Percentiles rank a stretch among this genome's conserved stretches.
phyloP scores from a whole-genome alignment of 2,329 filamentous ascomycete genomes.

The Botrytis paeoniae region DNA sequence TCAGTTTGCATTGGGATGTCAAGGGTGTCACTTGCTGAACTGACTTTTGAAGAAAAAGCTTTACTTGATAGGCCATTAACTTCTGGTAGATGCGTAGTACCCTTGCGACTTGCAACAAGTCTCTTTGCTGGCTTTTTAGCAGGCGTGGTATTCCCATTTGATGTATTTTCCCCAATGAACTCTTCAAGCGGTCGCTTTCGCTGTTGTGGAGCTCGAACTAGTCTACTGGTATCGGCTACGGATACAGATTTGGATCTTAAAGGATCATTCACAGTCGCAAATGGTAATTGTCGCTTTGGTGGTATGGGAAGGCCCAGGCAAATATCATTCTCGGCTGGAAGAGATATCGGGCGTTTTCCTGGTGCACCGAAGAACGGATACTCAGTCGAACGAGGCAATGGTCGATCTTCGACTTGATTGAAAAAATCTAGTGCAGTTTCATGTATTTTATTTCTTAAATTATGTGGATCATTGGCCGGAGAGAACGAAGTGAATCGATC shows the following conservation, averaged over 20 bases:
- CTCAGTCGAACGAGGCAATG: constrained; percentile 9
- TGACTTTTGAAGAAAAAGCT: background rate
- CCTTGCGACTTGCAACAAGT: constrained; percentile 2
- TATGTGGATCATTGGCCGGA: background rate
- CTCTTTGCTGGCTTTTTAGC: background rate
- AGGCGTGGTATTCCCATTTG: background rate
- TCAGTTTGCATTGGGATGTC: constrained; percentile 11
- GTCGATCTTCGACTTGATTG: background rate
- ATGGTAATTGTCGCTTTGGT: constrained; percentile 34
- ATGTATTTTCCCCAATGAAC: background rate
- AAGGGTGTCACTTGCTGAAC: background rate
- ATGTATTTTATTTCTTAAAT: background rate
- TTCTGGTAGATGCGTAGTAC: background rate
- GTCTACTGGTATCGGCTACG: background rate
- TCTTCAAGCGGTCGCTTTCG: constrained; percentile 7
- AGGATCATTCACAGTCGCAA: constrained; percentile 23
- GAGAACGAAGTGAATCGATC: background rate
- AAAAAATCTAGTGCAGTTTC: background rate
- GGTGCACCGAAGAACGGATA: constrained; percentile 6
- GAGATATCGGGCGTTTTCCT: background rate
- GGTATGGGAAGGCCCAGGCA: constrained; percentile 25
- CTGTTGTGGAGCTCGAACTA: background rate
- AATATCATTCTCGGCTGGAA: constrained; percentile 17
- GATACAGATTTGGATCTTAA: background rate
- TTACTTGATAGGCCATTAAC: background rate